phyloP scores from a whole-genome alignment of 352 stramenopile genomes.

The Phytophthora boehmeriae region DNA sequence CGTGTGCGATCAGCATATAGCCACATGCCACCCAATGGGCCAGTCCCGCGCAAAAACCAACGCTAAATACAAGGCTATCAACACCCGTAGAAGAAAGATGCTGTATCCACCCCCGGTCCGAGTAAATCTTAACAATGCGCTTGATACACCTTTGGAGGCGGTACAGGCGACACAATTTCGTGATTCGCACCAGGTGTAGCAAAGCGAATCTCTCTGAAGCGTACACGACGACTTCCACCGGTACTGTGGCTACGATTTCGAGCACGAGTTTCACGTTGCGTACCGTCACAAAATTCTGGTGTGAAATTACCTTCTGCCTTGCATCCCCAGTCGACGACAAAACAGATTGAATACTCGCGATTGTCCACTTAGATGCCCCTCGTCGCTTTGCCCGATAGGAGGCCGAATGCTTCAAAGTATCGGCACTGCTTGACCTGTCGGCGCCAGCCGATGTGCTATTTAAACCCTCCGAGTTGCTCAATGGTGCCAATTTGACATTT shows the following conservation, averaged over 20 bases:
- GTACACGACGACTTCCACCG: constrained; percentile 52
- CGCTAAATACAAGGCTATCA: constrained; percentile 43
- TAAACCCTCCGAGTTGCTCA: constrained; percentile 46
- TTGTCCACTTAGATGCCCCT: constrained; percentile 48
- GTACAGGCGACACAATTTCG: constrained; percentile 64
- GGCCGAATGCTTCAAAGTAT: not conserved
- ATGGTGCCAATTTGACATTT: constrained; percentile 43
- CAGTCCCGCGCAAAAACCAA: constrained; percentile 40
- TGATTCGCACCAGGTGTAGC: constrained; percentile 60
- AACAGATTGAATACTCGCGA: constrained; percentile 37
- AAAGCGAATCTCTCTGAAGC: constrained; percentile 42
- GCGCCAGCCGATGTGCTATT: constrained; percentile 47
- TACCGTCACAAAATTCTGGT: constrained; percentile 27
- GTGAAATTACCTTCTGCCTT: not conserved
- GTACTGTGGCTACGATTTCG: constrained; percentile 54
- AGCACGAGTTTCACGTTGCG: constrained; percentile 40
- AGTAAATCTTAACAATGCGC: constrained; percentile 55
- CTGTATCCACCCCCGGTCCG: constrained; percentile 41
- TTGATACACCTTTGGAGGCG: constrained; percentile 42
- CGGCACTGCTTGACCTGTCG: constrained; percentile 21
- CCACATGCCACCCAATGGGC: constrained; percentile 68
- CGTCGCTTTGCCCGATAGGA: constrained; percentile 3
- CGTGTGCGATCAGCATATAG: constrained; percentile 72
- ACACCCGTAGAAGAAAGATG: constrained; percentile 63
- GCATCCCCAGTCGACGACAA: constrained; percentile 12